Base-by-base conservation (phyloP, 1,139 yeast species). In the Candida glucosophila region DNA sequence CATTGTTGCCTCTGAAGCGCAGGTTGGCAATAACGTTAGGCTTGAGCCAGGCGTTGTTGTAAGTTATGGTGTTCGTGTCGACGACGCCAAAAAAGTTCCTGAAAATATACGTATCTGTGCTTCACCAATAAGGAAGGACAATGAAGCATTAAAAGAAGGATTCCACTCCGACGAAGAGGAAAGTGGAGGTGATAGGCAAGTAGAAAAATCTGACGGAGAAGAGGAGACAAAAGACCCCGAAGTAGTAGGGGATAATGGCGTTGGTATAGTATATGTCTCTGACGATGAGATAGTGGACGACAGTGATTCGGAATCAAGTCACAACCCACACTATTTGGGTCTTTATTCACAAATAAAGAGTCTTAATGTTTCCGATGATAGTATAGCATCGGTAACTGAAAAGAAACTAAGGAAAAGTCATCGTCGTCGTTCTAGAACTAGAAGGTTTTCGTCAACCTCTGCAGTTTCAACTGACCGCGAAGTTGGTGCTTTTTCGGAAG, bases 331-430 rank as follows among this genome's bases (percentile, higher is more conserved):
- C 6, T 39, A 37, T 20, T 67, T 70, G 8, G 54, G 64, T 28
- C 46, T 79, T 23, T 77, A 78, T 43, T n/a, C n/a, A n/a, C 75
- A 73, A 37, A 59, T 83, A 55, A 73, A 70, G 24, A 64, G 68
- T 14, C 56, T 85, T 36, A 73, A 78, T 30, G 47, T 83, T 12
- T 82, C 95, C 2, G 97, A 90, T 51, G 77, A 74, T 17, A 82
- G 95, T 3, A 73, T 88, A 31, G 71, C 77, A 2, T 77, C 85
- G 2, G 52, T 69, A 15, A 62, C 76, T 5, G 61, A 60, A 27
- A 63, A 62, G 37, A 54, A 52, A 40, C 35, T 43, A 20, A 57
- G 66, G 48, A 39, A 31, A 35, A n/a, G n/a, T n/a, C 31, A 33
- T 7, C 45, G 46, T 26, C 35, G 31, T 10, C 45, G 43, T 26